Evolutionary conservation across 2,329 filamentous ascomycete species (phyloP), one percentile per base, ranked within the genome.

Genomic region (Microdochium trichocladiopsis): DNA sequence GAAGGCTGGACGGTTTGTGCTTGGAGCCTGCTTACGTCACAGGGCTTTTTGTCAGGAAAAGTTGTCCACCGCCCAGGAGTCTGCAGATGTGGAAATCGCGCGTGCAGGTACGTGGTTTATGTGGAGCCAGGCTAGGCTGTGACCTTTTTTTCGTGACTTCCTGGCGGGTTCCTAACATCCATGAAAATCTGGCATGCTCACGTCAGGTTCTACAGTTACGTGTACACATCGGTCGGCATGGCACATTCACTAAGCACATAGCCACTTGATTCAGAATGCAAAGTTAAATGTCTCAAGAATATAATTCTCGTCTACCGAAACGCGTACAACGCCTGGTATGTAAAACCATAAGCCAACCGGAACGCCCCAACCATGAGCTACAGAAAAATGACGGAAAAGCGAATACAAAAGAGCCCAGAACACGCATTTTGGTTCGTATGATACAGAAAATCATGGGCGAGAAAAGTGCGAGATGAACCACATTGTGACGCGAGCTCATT

Each of bases 401-500:
- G 6, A 8, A 22, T 21, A 18, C 16, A 45, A 23, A 22, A 45
- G 21, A 9, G 33, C n/a, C 41, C 21, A 45, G 41, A 45, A 45
- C 41, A 18, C 41, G 41, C 41, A 45, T 9, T 45, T 45, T 45
- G 16, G 41, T 45, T 45, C 41, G 41, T 45, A 45, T 45, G 41
- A 45, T 45, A 45, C 41, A 45, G 41, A 45, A 45, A 45, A 45
- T 45, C 41, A 45, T 45, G 9, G 18, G 18, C 41, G 41, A 45
- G 9, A 45, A 45, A 14, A 31, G 28, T 14, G 28, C 14, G 28
- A 22, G 41, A 22, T 8, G n/a, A 12, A 16, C 36, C 11, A 11
- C 9, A 41, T n/a, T n/a, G 28, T 8, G n/a, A 16, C 9, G n/a
- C 9, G 18, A 22, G 41, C 41, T 45, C 3, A 22, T 59, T 72